Percentiles rank a stretch among this genome's conserved stretches.
phyloP scores from a whole-genome alignment of 2,329 filamentous ascomycete genomes.

The Sporothrix humicola region DNA sequence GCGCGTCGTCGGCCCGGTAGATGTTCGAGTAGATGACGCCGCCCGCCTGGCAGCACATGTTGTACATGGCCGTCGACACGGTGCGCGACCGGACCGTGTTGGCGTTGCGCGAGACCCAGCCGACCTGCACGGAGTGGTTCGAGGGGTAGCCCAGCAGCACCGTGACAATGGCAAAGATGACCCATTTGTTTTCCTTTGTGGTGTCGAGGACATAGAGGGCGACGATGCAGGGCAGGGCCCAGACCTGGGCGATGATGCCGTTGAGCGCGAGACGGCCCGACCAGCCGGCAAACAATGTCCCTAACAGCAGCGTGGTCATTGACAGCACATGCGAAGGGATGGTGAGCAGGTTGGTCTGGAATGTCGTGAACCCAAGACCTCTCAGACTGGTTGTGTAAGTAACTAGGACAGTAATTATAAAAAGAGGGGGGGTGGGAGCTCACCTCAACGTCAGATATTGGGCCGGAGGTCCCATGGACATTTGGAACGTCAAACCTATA shows the following conservation, averaged over 20 bases:
- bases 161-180: constrained; percentile 50
- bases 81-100: constrained; percentile 66
- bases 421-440: constrained; percentile 36
- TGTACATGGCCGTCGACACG: constrained; percentile 68
- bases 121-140: constrained; percentile 56
- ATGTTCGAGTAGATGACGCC: constrained; percentile 51
- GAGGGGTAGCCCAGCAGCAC: constrained; percentile 51
- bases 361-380: constrained; percentile 63
- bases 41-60: constrained; percentile 56
- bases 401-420: constrained; percentile 38
- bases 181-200: constrained; percentile 49
- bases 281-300: constrained; percentile 52
- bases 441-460: constrained; percentile 63
- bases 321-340: constrained; percentile 56
- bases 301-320: constrained; percentile 47
- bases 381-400: constrained; percentile 52
- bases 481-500: constrained; percentile 59
- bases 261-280: constrained; percentile 57
- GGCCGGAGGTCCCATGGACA: constrained; percentile 56
- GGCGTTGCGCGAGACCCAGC: constrained; percentile 61
- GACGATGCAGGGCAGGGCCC: constrained; percentile 65
- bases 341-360: constrained; percentile 66
- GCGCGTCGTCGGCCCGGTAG: constrained; percentile 49
- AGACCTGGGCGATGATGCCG: constrained; percentile 58
- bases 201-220: constrained; percentile 53